Conservation (phyloP, 2,329 filamentous ascomycete species). For the Amauroascus niger region DNA sequence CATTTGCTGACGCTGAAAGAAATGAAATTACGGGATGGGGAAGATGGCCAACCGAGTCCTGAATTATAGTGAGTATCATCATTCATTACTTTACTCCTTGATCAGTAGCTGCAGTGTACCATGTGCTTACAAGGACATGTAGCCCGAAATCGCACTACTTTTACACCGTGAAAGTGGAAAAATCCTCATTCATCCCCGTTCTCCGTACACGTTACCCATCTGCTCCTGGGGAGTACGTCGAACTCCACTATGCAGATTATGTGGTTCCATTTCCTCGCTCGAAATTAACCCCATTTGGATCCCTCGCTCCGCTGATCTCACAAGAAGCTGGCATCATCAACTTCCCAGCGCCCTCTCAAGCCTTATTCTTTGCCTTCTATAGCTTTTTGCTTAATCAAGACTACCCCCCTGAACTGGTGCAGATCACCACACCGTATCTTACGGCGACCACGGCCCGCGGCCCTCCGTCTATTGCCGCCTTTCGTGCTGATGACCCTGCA, state of each 20-base stretch:
- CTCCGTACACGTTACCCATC: constrained; percentile 12
- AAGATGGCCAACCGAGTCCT: not conserved
- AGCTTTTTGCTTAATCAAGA: constrained; percentile 14
- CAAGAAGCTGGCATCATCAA: constrained; percentile 3
- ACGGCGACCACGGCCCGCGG: constrained; percentile 4
- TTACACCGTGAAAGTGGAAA: constrained; percentile 12
- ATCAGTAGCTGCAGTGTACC: not conserved
- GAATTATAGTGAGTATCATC: constrained; percentile 11
- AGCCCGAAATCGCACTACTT: constrained; percentile 18
- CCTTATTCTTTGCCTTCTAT: constrained; percentile 16
- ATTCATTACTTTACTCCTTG: not conserved
- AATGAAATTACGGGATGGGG: not conserved
- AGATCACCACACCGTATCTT: constrained; percentile 9
- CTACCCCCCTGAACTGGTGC: constrained; percentile 13
- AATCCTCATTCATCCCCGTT: constrained; percentile 11
- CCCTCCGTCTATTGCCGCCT: constrained; percentile 12
- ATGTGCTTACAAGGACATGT: not conserved
- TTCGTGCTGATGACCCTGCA: constrained; percentile 3
- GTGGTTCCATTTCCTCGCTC: constrained; percentile 13
- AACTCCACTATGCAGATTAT: constrained; percentile 13
- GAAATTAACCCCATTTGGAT: constrained; percentile 8
- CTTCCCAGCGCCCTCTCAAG: constrained; percentile 8
- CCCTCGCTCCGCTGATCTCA: constrained; percentile 1
- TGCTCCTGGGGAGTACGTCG: constrained; percentile 11
- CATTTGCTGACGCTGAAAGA: constrained; percentile 13